phyloP scores from a whole-genome alignment of 2,329 filamentous ascomycete species.

The Ophiostoma ulmi region DNA sequence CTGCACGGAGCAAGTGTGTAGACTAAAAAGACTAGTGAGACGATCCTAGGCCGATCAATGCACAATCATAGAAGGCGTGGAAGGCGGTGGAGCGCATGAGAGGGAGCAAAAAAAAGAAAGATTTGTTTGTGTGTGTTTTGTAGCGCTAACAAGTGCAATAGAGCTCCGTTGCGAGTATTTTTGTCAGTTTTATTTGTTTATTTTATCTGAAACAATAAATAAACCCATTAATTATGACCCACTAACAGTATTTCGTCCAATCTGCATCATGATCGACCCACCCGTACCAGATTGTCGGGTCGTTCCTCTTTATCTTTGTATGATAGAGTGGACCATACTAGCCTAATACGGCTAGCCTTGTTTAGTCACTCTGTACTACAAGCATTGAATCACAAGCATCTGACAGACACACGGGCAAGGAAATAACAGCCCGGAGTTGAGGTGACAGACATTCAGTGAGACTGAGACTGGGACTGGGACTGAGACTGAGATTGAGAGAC shows the following conservation, averaged over 20 bases:
- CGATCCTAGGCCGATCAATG: slow-evolving; percentile 7
- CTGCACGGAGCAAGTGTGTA: neutral
- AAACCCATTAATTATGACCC: neutral
- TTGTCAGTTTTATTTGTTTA: no score
- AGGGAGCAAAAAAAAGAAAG: neutral
- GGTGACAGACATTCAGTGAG: no score
- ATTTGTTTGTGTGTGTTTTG: no score
- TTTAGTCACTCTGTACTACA: neutral
- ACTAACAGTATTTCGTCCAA: neutral
- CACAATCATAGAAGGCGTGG: slow-evolving; percentile 12
- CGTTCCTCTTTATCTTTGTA: slow-evolving; percentile 1
- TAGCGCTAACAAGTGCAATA: no score
- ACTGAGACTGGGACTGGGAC: no score
- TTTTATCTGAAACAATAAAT: neutral
- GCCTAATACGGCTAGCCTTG: neutral
- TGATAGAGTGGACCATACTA: neutral
- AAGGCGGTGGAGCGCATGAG: neutral
- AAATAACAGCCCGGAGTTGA: no score
- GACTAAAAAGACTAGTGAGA: neutral
- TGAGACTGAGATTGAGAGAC: no score
- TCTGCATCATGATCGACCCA: neutral
- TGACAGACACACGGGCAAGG: no score
- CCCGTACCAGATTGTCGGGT: neutral
- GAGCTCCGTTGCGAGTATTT: no score
- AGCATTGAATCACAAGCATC: no score